Conservation (phyloP, 176 grass and related monocot species). For the Bonia amplexicaulis region DNA sequence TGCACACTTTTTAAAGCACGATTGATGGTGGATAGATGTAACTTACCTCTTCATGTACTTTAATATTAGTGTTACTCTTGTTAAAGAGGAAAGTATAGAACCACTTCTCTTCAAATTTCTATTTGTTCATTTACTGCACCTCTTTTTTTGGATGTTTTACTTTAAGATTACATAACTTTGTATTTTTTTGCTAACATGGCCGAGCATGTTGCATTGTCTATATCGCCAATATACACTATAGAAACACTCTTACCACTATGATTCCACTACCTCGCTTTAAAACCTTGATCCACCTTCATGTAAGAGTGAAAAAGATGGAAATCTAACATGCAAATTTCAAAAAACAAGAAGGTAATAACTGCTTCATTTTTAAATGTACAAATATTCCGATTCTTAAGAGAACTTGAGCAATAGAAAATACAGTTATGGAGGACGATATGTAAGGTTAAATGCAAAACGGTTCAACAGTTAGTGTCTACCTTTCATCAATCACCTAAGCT, state of each 20-base stretch:
- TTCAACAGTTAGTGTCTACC: not conserved
- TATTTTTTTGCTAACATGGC: not conserved
- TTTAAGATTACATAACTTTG: not conserved
- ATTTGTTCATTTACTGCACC: not conserved
- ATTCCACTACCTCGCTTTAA: not conserved
- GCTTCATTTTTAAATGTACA: not conserved
- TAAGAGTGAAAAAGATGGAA: not conserved
- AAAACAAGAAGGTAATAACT: not conserved
- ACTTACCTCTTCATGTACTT: too few relatives aligned
- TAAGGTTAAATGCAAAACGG: constrained; percentile 1
- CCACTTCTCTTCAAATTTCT: not conserved
- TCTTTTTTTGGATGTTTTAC: not conserved
- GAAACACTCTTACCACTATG: not conserved
- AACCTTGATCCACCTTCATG: not conserved
- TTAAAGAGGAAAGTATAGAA: too few relatives aligned
- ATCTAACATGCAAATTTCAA: not conserved
- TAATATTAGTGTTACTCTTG: too few relatives aligned
- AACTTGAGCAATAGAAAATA: not conserved
- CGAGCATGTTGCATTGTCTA: not conserved
- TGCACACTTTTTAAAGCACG: too few relatives aligned
- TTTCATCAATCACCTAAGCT: constrained; percentile 10
- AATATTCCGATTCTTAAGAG: not conserved
- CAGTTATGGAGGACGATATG: not conserved
- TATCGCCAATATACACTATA: not conserved
- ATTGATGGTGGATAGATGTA: too few relatives aligned